These are phyloP conservation scores for Hymenoscyphus repandus DNA, from an alignment of 2,329 filamentous ascomycete species.

Conservation along the genomic window DNA sequence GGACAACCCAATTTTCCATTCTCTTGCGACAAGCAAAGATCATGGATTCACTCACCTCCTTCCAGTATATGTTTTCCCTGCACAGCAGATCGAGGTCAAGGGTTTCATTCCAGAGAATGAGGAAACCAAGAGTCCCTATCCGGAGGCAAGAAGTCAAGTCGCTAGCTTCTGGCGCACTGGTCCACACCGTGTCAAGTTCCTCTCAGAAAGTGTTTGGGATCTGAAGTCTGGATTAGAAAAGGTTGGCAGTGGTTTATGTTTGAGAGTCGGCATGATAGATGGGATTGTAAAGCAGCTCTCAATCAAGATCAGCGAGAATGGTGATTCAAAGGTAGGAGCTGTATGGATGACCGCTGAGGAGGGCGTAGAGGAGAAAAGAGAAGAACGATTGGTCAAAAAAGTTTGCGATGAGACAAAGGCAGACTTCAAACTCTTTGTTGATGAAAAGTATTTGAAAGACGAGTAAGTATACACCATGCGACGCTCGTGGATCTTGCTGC, in stretches of 20 bases:
- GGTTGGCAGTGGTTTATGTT: conserved; percentile 53
- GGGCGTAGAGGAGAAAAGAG: conserved; percentile 61
- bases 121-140: conserved; percentile 54
- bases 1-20: conserved; percentile 70
- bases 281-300: conserved; percentile 58
- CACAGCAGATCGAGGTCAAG: conserved; percentile 68
- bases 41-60: conserved; percentile 63
- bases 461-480: conserved; percentile 52
- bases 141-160: conserved; percentile 59
- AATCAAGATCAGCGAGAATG: conserved; percentile 37
- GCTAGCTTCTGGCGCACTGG: conserved; percentile 70
- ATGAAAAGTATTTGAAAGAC: conserved; percentile 76
- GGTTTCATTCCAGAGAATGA: conserved; percentile 56
- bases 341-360: conserved; percentile 74
- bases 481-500: background rate
- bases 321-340: conserved; percentile 44
- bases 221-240: conserved; percentile 57
- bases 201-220: conserved; percentile 69
- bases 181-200: conserved; percentile 64
- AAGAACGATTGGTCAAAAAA: conserved; percentile 52
- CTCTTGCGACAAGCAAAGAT: conserved; percentile 41
- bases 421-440: conserved; percentile 60
- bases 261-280: conserved; percentile 57
- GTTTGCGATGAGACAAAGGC: conserved; percentile 48
- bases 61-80: conserved; percentile 64